These are phyloP conservation scores for Oenanthe sinensis DNA, from an alignment of 129 eudicot species.

Conservation along the genomic window DNA sequence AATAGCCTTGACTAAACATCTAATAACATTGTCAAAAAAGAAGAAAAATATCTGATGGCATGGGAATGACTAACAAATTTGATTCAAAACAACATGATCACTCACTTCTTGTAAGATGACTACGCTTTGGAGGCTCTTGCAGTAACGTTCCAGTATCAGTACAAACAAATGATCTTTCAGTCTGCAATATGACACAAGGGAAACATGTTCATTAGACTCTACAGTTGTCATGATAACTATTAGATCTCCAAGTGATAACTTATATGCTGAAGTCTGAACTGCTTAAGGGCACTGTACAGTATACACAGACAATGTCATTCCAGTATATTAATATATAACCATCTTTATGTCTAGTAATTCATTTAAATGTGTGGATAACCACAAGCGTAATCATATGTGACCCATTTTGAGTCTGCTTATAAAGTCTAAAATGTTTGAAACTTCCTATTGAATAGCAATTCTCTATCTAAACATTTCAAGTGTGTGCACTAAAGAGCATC, in stretches of 20 bases:
- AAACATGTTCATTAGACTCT: neutral
- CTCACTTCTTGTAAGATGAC: slow-evolving; percentile 77
- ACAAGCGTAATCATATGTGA: neutral
- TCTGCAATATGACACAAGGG: slow-evolving; percentile 30
- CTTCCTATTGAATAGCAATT: neutral
- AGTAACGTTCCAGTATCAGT: slow-evolving; percentile 83
- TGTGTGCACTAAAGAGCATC: neutral
- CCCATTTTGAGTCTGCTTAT: neutral
- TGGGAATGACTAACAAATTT: neutral
- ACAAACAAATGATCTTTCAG: slow-evolving; percentile 87
- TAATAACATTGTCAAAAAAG: neutral
- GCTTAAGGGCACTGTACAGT: neutral
- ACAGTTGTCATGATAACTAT: neutral
- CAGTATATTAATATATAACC: neutral
- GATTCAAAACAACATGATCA: neutral
- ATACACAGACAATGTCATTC: neutral
- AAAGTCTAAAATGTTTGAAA: neutral
- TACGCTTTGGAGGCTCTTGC: slow-evolving; percentile 62
- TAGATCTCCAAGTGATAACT: neutral
- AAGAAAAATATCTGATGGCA: neutral
- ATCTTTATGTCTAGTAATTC: neutral
- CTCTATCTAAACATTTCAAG: neutral
- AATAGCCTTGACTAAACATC: neutral
- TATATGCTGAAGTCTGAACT: neutral
- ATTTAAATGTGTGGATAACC: neutral